A percentile compares a stretch with the other conserved stretches of the same genome.
Evolutionary conservation across 1,139 yeast genomes (phyloP).

Genomic region (Pichia sp.): DNA sequence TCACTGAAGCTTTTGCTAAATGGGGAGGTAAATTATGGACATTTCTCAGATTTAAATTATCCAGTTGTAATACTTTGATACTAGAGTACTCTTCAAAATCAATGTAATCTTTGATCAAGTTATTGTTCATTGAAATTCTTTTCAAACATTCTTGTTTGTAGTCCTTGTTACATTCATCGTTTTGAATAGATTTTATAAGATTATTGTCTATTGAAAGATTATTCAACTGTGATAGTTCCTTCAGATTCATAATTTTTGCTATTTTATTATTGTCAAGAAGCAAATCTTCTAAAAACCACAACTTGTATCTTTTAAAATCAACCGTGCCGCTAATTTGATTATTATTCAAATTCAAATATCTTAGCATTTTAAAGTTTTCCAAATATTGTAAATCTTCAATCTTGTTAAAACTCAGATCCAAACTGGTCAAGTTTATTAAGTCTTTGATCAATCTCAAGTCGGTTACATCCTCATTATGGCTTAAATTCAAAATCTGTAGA

Average conservation of each 20-base stretch:
- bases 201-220: conserved; percentile 40
- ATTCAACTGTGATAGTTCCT: conserved; percentile 30
- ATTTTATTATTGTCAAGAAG: conserved; percentile 37
- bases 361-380: conserved; percentile 33
- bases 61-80: conserved; percentile 39
- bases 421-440: conserved; percentile 32
- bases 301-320: conserved; percentile 30
- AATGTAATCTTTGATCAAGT: conserved; percentile 27
- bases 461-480: conserved; percentile 30
- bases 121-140: conserved; percentile 37
- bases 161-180: conserved; percentile 13
- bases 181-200: conserved; percentile 17
- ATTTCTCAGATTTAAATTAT: conserved; percentile 19
- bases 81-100: conserved; percentile 30
- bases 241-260: conserved; percentile 29
- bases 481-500: conserved; percentile 37
- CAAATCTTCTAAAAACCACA: conserved; percentile 38
- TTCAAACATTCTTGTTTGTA: conserved; percentile 26
- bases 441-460: conserved; percentile 33
- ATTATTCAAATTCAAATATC: conserved; percentile 33
- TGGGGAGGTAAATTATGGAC: not conserved
- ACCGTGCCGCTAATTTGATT: conserved; percentile 35
- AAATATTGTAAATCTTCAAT: conserved; percentile 33
- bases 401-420: conserved; percentile 36
- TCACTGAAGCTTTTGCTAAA: conserved; percentile 23